Base-by-base conservation (phyloP, 768 basidiomycete genomes). In the Coprinopsis strossmayeri region DNA sequence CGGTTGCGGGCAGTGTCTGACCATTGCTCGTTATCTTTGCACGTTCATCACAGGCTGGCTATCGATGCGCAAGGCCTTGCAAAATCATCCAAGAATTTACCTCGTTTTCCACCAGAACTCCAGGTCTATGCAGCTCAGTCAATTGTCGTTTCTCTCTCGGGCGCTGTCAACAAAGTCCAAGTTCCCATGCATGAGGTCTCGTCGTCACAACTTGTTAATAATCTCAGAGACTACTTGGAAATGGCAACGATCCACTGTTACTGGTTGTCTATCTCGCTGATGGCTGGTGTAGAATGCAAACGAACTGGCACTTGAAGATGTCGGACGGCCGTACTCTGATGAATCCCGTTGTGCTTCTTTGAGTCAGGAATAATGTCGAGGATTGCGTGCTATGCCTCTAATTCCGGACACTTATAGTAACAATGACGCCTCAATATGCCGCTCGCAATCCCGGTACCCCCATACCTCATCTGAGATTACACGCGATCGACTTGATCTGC, bases 101-200 rank as follows among this genome's bases (percentile, higher is more conserved):
- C 39, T 9, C 41, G 41, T 5, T 18, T 66, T 47, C 63, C 72
- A 47, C 64, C 66, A 9, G 64, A 66, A 11, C 57, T 82, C 24
- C 78, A 82, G 58, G 68, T 84, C 20, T 57, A 76, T 30, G 65
- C 76, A 40, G 61, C 70, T 30, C 73, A 79, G 5, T 69, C 73
- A 58, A 55, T 87, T 34, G 55, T 68, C 25, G 57, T 89, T 50
- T 66, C 76, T 11, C 57, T 88, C 53, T 69, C 76, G 49, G 86
- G 83, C 34, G 64, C 65, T 26, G 53, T 78, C 25, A 71, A 87
- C 56, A 68, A 72, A 47, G 61, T 54, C 43, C 54, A 59, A 50
- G 63, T 81, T 23, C 20, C 42, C 20, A 21, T 28, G 5, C 17
- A 45, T 23, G 35, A 45, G 34, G 20, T 44, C 25, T 34, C 39